A percentile compares a stretch with the other conserved stretches of the same genome.
These are phyloP conservation scores for Erythrophleum fordii DNA, from an alignment of 306 rosid species.

Conservation along the genomic window DNA sequence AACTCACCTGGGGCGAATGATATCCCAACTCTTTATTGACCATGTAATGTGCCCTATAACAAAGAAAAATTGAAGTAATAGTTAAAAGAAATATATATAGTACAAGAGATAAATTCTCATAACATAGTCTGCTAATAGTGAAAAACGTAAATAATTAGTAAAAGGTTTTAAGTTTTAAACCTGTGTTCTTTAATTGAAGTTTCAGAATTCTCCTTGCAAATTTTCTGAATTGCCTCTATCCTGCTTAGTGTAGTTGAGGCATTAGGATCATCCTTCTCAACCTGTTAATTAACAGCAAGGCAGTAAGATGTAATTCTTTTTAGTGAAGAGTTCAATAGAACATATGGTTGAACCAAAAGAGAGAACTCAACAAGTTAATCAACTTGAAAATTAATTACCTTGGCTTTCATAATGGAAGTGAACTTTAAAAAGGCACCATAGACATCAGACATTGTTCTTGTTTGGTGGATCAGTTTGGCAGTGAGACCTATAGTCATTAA, in stretches of 20 bases:
- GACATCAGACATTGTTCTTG: conserved; percentile 18
- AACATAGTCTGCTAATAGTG: too few species aligned
- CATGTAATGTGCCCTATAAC: neutral
- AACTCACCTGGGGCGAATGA: conserved; percentile 9
- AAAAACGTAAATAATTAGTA: neutral
- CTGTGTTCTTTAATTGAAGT: neutral
- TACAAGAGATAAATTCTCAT: too few species aligned
- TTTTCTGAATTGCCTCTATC: conserved; percentile 10
- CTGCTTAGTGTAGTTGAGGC: conserved; percentile 1
- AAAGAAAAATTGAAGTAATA: neutral
- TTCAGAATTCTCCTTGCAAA: neutral
- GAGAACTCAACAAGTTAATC: neutral
- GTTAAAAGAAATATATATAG: neutral
- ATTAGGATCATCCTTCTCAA: conserved; percentile 12
- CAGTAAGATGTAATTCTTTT: neutral
- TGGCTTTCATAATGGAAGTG: conserved; percentile 3
- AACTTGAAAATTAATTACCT: neutral
- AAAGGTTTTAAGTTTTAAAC: neutral
- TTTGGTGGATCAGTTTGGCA: conserved; percentile 21
- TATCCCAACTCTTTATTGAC: neutral
- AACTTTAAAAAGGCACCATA: neutral
- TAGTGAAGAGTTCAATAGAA: neutral
- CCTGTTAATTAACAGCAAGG: neutral
- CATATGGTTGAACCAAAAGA: neutral
- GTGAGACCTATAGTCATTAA: conserved; percentile 2